Percentiles rank a stretch among this genome's conserved stretches.
phyloP scores from a whole-genome alignment of 768 basidiomycete genomes.

The Amanita exitialis region DNA sequence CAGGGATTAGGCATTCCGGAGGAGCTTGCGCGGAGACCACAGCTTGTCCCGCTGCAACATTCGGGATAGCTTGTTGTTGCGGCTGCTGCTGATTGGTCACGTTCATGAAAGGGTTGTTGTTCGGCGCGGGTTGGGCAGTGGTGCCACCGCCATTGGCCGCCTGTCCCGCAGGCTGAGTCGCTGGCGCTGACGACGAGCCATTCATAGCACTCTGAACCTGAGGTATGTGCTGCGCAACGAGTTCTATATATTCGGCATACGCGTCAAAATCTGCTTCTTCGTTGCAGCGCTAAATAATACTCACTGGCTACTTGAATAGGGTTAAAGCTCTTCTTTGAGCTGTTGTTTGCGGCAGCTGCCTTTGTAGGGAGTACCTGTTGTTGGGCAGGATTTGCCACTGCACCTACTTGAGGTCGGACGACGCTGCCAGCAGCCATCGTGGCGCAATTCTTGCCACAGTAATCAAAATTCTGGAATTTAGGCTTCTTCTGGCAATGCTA shows the following conservation, averaged over 20 bases:
- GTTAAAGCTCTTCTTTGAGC: conserved; percentile 17
- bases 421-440: conserved; percentile 23
- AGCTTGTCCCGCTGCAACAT: not conserved
- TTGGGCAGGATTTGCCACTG: not conserved
- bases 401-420: conserved; percentile 7
- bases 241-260: conserved; percentile 21
- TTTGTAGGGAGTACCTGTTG: not conserved
- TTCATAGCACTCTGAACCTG: conserved; percentile 26
- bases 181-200: not conserved
- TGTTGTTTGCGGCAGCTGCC: conserved; percentile 5
- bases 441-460: conserved; percentile 59
- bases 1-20: conserved; percentile 41
- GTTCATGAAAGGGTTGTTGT: conserved; percentile 24
- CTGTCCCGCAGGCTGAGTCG: conserved; percentile 7
- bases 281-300: conserved; percentile 10
- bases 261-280: not conserved
- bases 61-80: not conserved
- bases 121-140: not conserved
- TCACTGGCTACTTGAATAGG: conserved; percentile 30
- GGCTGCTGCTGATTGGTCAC: conserved; percentile 9
- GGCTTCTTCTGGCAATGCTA: conserved; percentile 51
- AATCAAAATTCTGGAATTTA: conserved; percentile 49
- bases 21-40: conserved; percentile 20
- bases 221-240: conserved; percentile 37
- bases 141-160: not conserved